These are phyloP conservation scores for Sarocladiaceae sp. DNA, from an alignment of 2,329 filamentous ascomycete genomes.

Conservation along the genomic window DNA sequence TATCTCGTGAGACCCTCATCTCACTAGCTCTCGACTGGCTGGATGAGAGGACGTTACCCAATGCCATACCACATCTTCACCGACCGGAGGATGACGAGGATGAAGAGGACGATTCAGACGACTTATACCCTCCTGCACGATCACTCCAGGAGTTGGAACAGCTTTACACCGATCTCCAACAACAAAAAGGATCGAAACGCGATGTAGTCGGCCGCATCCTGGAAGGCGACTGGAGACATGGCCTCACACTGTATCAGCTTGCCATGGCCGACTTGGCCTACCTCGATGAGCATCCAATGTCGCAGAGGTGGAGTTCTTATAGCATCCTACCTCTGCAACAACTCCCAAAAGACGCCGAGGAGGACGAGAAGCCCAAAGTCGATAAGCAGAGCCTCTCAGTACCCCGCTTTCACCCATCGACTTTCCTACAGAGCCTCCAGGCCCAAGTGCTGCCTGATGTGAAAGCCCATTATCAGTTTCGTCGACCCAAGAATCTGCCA, in stretches of 20 bases:
- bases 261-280: conserved; percentile 67
- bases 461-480: conserved; percentile 79
- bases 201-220: conserved; percentile 61
- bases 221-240: conserved; percentile 65
- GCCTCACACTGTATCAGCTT: conserved; percentile 61
- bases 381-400: conserved; percentile 45
- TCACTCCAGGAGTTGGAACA: conserved; percentile 64
- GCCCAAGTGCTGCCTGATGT: conserved; percentile 70
- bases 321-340: conserved; percentile 50
- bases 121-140: conserved; percentile 64
- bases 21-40: conserved; percentile 76
- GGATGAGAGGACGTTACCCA: conserved; percentile 57
- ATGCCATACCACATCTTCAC: conserved; percentile 38
- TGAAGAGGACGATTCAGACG: conserved; percentile 55
- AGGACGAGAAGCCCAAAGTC: conserved; percentile 34
- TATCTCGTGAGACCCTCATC: conserved; percentile 69
- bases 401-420: conserved; percentile 75
- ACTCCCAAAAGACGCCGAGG: conserved; percentile 29
- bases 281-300: conserved; percentile 60
- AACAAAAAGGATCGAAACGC: conserved; percentile 55
- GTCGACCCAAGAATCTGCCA: conserved; percentile 64
- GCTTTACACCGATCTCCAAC: conserved; percentile 57
- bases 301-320: conserved; percentile 61
- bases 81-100: conserved; percentile 37
- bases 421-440: conserved; percentile 74